Base-by-base conservation (phyloP, 179 eudicot species). In the Silene noctiflora region DNA sequence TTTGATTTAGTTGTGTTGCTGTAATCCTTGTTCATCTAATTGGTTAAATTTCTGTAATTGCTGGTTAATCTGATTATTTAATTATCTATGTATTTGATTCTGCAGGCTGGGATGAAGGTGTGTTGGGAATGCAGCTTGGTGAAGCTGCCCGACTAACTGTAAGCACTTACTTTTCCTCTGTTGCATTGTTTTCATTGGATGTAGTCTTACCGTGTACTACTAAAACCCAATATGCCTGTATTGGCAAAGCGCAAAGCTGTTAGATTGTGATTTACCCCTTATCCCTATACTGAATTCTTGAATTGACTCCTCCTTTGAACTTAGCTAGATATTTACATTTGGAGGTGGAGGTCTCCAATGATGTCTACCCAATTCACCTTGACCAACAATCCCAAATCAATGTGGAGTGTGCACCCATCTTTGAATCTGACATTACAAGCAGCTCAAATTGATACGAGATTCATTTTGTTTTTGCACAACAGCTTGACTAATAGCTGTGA, bases 21-120 rank as follows among this genome's bases (percentile, higher is more conserved):
- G 19, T 14, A 16, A 53, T 53, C 33, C 66, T 24, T 7, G 66
- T 62, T 24, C 33, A 21, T 62, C 14, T 22, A 0, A 22, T 62
- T 21, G 5, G 73, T 19, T 64, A 19, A 16, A 7, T 13, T 16
- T 42, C 16, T 76, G 63, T 20, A 1, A 14, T 75, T 46, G 58
- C 48, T 46, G 13, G 24, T 60, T 53, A 66, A 48, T 27, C n/a
- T 22, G n/a, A 56, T 56, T 19, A 63, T 55, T 72, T 69, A 75
- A 3, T 35, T 16, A 42, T 61, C 58, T 46, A 11, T 60, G 51
- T 48, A 46, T 22, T 62, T 84, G 76, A 59, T 78, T 35, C 78
- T 78, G 67, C 76, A 94, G 98, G 98, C 71, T 94, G 98, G 97
- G 98, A 94, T 86, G 98, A 94, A 90, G 98, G 98, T 22, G 97